Base-by-base conservation (phyloP, 2,329 filamentous ascomycete species). In the Alternaria arbusti region DNA sequence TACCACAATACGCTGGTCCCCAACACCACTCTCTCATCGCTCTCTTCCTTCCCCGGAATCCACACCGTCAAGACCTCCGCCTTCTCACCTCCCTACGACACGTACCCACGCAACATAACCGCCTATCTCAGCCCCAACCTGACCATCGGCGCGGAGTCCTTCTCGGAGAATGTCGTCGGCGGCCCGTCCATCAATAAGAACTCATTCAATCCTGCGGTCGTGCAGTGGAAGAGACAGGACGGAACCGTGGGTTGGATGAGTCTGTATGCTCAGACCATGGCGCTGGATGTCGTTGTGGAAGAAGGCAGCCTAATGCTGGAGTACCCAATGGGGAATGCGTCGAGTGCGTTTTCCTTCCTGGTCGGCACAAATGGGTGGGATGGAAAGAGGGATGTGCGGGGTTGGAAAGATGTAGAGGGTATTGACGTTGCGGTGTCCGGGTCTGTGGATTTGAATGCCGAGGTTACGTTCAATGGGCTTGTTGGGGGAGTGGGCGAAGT, bases 121-220 rank as follows among this genome's bases (percentile, higher is more conserved):
- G 83, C 86, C 11, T 90, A 86, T 86, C 69, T 90, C 0, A 85
- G 85, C 0, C 75, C 82, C 4, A 83, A 86, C 23, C 78, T 90
- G 11, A 88, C 84, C 9, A 89, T 90, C 64, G 88, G 88, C 40
- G 86, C 85, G 0, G 84, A 88, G 70, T 85, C 86, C 0, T 88
- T 87, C 67, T 82, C 85, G 12, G 84, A 89, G 73, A 84, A 82
- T 45, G 82, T 84, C 2, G 74, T 89, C 6, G 88, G 88, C 10
- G 88, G 88, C 0, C 84, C 85, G 6, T 81, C 83, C 1, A 81
- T 82, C 54, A 86, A 85, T 46, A 82, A 83, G 6, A 80, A 74
- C 7, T 83, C 85, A 0, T 90, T 88, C 74, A 89, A 86, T 61
- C 88, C 88, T 0, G 85, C 86, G 0, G 84, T 90, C 6, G 82